Evolutionary conservation across 2,329 filamentous ascomycete species (phyloP).

Genomic region (Colletotrichum higginsianum): DNA sequence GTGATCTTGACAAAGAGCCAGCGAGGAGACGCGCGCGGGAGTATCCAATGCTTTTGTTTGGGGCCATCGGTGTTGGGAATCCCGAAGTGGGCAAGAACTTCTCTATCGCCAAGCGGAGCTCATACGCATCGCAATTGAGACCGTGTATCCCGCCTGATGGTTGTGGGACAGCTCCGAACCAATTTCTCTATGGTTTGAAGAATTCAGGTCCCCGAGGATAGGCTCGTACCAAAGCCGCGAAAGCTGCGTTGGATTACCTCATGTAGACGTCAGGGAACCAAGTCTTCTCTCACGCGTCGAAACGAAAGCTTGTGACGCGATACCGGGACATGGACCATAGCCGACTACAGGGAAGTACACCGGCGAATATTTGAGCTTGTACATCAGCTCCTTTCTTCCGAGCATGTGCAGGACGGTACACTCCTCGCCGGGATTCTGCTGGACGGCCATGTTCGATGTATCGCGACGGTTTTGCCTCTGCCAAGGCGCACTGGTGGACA

Average conservation of each 20-base stretch:
- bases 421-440: not conserved
- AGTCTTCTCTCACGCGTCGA: not conserved
- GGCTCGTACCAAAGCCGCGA: not conserved
- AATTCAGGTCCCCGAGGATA: not conserved
- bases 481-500: not conserved
- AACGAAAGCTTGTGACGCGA: too few species aligned
- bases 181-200: not conserved
- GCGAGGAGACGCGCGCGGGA: constrained; percentile 75
- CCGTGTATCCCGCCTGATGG: not conserved
- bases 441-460: not conserved
- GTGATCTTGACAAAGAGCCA: constrained; percentile 80
- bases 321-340: not conserved
- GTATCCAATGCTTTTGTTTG: constrained; percentile 73
- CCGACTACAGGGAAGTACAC: not conserved
- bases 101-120: too few species aligned
- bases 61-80: not conserved
- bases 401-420: not conserved
- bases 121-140: not conserved
- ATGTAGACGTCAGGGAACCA: not conserved
- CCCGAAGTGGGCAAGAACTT: too few species aligned
- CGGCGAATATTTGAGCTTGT: not conserved
- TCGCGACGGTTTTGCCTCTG: constrained; percentile 10
- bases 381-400: not conserved
- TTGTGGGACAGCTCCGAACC: not conserved
- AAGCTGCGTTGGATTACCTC: not conserved